A percentile compares a stretch with the other conserved stretches of the same genome.
phyloP scores from a whole-genome alignment of 1,284 basidiomycete species.

The Rhodofomes roseus region DNA sequence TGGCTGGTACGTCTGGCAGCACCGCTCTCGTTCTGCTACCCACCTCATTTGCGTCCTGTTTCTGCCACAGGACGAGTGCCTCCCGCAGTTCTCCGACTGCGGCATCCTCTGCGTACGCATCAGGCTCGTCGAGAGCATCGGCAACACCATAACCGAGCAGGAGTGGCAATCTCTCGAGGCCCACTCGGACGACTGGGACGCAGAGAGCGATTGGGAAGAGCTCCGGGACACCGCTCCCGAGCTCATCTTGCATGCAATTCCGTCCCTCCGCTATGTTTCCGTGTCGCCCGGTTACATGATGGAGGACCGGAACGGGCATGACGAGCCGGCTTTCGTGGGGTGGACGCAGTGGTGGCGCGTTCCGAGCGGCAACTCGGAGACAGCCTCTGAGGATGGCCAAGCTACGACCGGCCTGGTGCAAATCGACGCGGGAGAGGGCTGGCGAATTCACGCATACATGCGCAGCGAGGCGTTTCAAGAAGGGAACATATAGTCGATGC shows the following conservation, averaged over 20 bases:
- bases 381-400: not conserved
- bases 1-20: not conserved
- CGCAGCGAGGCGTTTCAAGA: not conserved
- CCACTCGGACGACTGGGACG: not conserved
- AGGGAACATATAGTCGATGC: too few relatives aligned
- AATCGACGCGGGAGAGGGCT: not conserved
- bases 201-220: not conserved
- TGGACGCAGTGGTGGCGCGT: not conserved
- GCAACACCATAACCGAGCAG: not conserved
- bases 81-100: not conserved
- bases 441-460: not conserved
- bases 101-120: not conserved
- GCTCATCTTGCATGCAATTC: not conserved
- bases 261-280: not conserved
- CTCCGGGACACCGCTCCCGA: too few relatives aligned
- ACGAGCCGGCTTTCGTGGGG: not conserved
- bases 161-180: not conserved
- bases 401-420: not conserved
- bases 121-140: not conserved
- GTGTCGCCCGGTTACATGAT: not conserved
- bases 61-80: not conserved
- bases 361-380: not conserved
- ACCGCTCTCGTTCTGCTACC: not conserved
- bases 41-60: not conserved
- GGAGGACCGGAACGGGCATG: too few relatives aligned